Evolutionary conservation across 306 rosid species (phyloP).

Genomic region (Vicia villosa): DNA sequence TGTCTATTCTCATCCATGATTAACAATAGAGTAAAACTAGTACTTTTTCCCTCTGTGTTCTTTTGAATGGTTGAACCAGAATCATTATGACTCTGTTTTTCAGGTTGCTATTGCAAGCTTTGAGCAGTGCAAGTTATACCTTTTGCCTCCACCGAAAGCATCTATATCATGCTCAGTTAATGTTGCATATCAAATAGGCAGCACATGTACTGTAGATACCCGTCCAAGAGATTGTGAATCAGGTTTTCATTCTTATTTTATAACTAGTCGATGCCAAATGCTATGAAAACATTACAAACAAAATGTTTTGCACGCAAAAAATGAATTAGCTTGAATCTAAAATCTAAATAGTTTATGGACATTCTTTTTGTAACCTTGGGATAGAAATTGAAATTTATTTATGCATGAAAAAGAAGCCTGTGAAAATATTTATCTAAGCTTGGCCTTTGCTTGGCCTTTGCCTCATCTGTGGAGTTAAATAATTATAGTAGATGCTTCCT

Average conservation of each 20-base stretch:
- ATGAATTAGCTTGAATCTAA: not conserved
- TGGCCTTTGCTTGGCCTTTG: constrained; percentile 33
- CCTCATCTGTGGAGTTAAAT: constrained; percentile 1
- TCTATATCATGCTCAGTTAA: constrained; percentile 17
- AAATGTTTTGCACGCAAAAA: constrained; percentile 6
- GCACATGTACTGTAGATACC: constrained; percentile 17
- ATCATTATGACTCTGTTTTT: constrained; percentile 22
- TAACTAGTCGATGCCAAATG: constrained; percentile 11
- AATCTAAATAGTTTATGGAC: constrained; percentile 16
- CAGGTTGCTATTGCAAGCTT: constrained; percentile 44
- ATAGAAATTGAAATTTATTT: not conserved
- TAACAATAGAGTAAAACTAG: not conserved
- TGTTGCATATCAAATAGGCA: constrained; percentile 46
- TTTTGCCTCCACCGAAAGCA: constrained; percentile 48
- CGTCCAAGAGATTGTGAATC: constrained; percentile 43
- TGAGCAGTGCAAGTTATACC: constrained; percentile 40
- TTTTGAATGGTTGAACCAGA: constrained; percentile 8
- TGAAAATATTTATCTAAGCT: constrained; percentile 29
- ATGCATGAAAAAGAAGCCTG: not conserved
- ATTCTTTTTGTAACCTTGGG: not conserved
- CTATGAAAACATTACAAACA: not conserved
- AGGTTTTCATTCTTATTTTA: constrained; percentile 34
- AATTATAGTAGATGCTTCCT: constrained; percentile 25
- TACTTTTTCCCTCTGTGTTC: constrained; percentile 5
- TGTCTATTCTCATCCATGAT: not conserved